Percentiles rank a stretch among this genome's conserved stretches.
These are phyloP conservation scores for Xerocomus spinulosus DNA, from an alignment of 768 basidiomycete species.

Conservation along the genomic window DNA sequence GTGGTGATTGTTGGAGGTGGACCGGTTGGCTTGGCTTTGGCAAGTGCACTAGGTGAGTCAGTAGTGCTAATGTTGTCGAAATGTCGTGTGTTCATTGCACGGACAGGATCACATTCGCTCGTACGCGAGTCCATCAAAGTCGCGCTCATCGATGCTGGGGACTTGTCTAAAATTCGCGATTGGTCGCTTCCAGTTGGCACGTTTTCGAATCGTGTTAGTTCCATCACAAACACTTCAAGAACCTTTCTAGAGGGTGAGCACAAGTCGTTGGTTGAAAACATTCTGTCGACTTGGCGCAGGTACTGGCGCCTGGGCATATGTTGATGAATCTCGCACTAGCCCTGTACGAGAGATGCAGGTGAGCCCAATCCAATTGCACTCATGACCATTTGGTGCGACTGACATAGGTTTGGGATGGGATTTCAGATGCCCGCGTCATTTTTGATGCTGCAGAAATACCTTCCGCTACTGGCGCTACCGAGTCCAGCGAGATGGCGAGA, in stretches of 20 bases:
- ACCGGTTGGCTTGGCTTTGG: slow-evolving; percentile 85
- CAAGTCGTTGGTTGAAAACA: not conserved
- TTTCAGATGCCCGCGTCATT: slow-evolving; percentile 72
- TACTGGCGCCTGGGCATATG: slow-evolving; percentile 78
- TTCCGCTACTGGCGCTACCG: slow-evolving; percentile 22
- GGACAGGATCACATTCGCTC: slow-evolving; percentile 48
- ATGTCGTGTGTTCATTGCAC: not conserved
- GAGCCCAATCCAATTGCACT: slow-evolving; percentile 9
- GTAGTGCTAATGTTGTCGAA: not conserved
- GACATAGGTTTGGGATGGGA: slow-evolving; percentile 83
- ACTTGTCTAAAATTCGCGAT: slow-evolving; percentile 58
- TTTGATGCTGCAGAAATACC: slow-evolving; percentile 55
- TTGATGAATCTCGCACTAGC: slow-evolving; percentile 63
- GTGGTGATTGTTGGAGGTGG: slow-evolving; percentile 95
- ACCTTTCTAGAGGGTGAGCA: slow-evolving; percentile 58
- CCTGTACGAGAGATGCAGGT: slow-evolving; percentile 86
- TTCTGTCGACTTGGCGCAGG: slow-evolving; percentile 38
- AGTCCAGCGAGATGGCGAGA: slow-evolving; percentile 60
- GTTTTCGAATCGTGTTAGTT: slow-evolving; percentile 84
- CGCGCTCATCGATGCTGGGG: slow-evolving; percentile 77
- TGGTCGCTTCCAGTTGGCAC: slow-evolving; percentile 57
- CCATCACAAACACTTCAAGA: slow-evolving; percentile 73
- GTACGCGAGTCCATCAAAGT: slow-evolving; percentile 56
- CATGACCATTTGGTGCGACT: not conserved
- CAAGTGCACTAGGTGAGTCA: slow-evolving; percentile 73